A percentile compares a stretch with the other conserved stretches of the same genome.
Conservation (phyloP, 2,329 filamentous ascomycete species). For the Aspergillus ochraceoroseus region DNA sequence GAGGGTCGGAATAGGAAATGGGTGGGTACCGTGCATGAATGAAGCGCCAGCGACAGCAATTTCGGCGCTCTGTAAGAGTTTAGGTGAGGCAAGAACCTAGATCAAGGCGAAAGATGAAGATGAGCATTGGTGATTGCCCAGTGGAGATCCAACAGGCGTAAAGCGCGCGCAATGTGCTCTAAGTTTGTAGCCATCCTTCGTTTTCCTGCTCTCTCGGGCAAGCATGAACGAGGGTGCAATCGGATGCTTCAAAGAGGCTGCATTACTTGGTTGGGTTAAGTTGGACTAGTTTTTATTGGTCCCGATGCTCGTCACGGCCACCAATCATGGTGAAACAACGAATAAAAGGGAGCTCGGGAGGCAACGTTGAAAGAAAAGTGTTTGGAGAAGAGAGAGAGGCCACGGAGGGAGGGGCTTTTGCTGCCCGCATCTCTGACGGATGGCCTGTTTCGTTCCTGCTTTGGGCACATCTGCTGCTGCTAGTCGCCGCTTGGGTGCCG, state of each 20-base stretch:
- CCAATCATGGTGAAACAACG: slow-evolving; percentile 19
- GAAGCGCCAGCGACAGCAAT: slow-evolving; percentile 17
- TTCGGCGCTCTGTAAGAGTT: slow-evolving; percentile 10
- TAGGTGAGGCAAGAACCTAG: slow-evolving; percentile 19
- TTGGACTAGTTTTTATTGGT: slow-evolving; percentile 1
- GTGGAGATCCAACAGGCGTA: slow-evolving; percentile 14
- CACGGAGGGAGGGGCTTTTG: slow-evolving; percentile 15
- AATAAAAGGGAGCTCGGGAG: slow-evolving; percentile 6
- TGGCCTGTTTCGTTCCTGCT: slow-evolving; percentile 19
- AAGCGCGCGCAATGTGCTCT: slow-evolving; percentile 6
- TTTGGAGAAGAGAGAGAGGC: slow-evolving; percentile 9
- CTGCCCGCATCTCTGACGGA: slow-evolving; percentile 8
- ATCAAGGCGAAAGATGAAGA: slow-evolving; percentile 16
- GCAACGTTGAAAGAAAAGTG: slow-evolving; percentile 10
- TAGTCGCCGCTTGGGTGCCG: slow-evolving; percentile 21
- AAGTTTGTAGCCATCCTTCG: not conserved
- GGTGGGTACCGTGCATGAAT: slow-evolving; percentile 18
- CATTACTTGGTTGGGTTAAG: not conserved
- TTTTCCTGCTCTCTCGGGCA: not conserved
- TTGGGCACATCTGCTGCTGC: slow-evolving; percentile 30
- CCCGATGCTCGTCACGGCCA: slow-evolving; percentile 2
- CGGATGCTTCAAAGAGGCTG: not conserved
- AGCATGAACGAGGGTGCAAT: not conserved
- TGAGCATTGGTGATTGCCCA: slow-evolving; percentile 14
- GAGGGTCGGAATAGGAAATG: slow-evolving; percentile 21